Evolutionary conservation across 345 rosid genomes (phyloP).

Genomic region (Sonneratia alba): DNA sequence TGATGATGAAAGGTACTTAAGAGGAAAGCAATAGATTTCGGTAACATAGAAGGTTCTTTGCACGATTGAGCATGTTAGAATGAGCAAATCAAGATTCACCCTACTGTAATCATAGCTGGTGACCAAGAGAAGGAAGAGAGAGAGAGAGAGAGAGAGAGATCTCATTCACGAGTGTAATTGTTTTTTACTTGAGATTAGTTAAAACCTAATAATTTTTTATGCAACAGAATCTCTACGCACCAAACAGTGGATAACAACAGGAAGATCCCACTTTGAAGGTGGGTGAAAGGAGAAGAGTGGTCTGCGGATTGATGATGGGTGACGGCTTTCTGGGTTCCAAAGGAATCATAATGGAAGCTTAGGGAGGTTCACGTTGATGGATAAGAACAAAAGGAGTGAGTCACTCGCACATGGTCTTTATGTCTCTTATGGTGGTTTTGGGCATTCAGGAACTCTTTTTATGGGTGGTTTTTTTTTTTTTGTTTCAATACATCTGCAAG

Average conservation of each 20-base stretch:
- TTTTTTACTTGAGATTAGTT: too few relatives aligned
- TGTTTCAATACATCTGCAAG: too few relatives aligned
- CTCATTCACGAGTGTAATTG: too few relatives aligned
- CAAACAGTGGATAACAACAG: background rate
- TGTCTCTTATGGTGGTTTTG: background rate
- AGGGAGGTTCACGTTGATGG: background rate
- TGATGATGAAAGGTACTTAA: too few relatives aligned
- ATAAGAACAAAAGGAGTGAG: conserved; percentile 10
- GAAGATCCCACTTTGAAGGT: background rate
- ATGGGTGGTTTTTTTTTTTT: background rate
- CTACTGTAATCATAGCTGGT: background rate
- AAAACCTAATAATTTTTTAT: too few relatives aligned
- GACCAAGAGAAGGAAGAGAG: background rate
- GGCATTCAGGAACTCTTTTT: too few relatives aligned
- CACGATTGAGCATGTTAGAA: background rate
- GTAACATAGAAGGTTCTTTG: background rate
- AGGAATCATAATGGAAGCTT: conserved; percentile 1
- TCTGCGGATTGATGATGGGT: background rate
- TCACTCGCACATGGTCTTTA: background rate
- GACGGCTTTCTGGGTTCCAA: background rate
- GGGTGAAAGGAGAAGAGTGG: background rate
- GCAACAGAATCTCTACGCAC: too few relatives aligned
- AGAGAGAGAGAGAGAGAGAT: too few relatives aligned
- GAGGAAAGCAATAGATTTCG: background rate
- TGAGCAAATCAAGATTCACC: conserved; percentile 1